Evolutionary conservation across 2,329 filamentous ascomycete genomes (phyloP).

Genomic region (Talaromyces sp.): DNA sequence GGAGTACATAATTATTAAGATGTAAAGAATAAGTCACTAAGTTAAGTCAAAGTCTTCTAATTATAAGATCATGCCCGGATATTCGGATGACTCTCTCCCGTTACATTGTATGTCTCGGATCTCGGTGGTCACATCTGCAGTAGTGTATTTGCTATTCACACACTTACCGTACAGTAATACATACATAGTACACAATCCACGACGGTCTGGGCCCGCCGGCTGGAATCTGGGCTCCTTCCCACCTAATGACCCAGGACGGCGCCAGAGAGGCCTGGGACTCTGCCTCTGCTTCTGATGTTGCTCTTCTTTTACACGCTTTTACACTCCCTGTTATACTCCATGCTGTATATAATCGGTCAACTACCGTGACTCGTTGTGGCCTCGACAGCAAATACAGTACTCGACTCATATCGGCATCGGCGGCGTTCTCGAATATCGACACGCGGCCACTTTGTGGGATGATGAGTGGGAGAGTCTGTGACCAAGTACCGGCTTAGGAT

Average conservation of each 20-base stretch:
- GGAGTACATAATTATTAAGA: neutral
- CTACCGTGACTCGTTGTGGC: neutral
- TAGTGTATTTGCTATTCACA: neutral
- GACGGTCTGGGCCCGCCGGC: slow-evolving; percentile 13
- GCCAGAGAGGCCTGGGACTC: neutral
- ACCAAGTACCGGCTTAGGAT: neutral
- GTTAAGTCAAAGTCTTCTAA: neutral
- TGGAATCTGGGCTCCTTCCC: slow-evolving; percentile 12
- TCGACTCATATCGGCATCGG: neutral
- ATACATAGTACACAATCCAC: neutral
- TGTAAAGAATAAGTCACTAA: too few relatives aligned
- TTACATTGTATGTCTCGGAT: neutral
- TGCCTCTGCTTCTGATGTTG: neutral
- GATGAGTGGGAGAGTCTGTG: neutral
- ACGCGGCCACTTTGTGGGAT: neutral
- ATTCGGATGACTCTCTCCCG: neutral
- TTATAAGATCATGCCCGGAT: neutral
- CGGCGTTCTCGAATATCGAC: neutral
- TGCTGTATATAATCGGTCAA: neutral
- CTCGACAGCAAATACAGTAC: neutral
- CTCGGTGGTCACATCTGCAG: too few relatives aligned
- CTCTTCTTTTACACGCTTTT: neutral
- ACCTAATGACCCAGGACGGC: neutral
- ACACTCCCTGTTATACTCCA: neutral
- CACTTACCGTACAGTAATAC: neutral